Conservation (phyloP, 306 rosid genomes). For the Sophora flavescens region DNA sequence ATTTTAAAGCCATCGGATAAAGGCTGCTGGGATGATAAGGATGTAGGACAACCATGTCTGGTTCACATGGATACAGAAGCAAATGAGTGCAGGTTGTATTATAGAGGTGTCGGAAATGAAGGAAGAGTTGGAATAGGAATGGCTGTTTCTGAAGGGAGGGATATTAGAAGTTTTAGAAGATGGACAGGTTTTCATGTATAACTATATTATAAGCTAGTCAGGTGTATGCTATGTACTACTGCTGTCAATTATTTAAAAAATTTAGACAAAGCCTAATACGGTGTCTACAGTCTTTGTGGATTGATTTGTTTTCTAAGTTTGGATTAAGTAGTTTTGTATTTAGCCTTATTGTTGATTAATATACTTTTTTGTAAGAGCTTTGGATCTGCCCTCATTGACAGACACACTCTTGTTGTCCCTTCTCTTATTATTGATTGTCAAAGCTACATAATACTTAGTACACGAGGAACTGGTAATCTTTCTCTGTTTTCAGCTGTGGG, state of each 20-base stretch:
- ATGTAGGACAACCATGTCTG: constrained; percentile 73
- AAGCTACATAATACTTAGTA: background rate
- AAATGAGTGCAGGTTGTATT: constrained; percentile 81
- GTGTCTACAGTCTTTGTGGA: constrained; percentile 33
- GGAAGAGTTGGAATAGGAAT: constrained; percentile 76
- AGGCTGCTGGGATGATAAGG: constrained; percentile 73
- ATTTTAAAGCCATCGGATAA: constrained; percentile 53
- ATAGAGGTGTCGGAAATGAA: constrained; percentile 69
- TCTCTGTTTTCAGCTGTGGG: constrained; percentile 8
- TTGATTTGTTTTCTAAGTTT: constrained; percentile 24
- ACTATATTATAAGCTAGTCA: constrained; percentile 6
- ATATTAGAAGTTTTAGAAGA: constrained; percentile 56
- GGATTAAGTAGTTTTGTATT: constrained; percentile 20
- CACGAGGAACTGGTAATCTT: background rate
- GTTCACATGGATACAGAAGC: constrained; percentile 68
- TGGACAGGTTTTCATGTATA: constrained; percentile 71
- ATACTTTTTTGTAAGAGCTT: constrained; percentile 17
- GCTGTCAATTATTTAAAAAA: background rate
- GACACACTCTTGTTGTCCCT: background rate
- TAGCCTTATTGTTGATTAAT: constrained; percentile 20
- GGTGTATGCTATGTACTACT: constrained; percentile 21
- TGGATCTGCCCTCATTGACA: background rate
- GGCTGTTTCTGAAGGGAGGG: constrained; percentile 69
- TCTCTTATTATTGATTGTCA: background rate
- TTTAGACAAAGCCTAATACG: constrained; percentile 2